Conservation (phyloP, 306 rosid genomes). For the Erythrophleum fordii region DNA sequence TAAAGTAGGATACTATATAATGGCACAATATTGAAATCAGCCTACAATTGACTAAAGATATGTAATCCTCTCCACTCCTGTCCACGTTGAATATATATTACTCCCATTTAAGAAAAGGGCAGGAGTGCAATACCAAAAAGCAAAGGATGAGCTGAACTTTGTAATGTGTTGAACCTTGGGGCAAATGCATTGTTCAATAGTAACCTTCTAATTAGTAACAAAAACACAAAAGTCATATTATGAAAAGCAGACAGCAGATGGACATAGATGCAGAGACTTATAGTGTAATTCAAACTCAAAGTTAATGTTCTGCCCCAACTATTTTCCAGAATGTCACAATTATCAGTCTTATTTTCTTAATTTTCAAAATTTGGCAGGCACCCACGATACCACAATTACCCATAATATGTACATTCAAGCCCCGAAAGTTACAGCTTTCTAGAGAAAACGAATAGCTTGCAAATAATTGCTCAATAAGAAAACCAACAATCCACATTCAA, state of each 20-base stretch:
- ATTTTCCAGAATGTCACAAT: conserved; percentile 5
- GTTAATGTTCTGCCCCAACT: conserved; percentile 26
- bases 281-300: conserved; percentile 26
- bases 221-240: neutral
- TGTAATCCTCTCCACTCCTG: neutral
- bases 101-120: too few relatives aligned
- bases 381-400: conserved; percentile 11
- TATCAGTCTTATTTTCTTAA: neutral
- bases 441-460: neutral
- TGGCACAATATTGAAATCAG: neutral
- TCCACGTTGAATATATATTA: neutral
- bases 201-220: neutral
- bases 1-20: neutral
- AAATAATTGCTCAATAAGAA: neutral
- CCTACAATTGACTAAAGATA: neutral
- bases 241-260: neutral
- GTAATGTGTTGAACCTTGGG: neutral
- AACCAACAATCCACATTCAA: conserved; percentile 14
- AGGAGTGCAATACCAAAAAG: neutral
- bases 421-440: neutral
- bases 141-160: neutral
- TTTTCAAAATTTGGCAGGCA: neutral
- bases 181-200: neutral
- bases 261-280: neutral
- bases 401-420: neutral